Percentiles rank a stretch among this genome's conserved stretches.
Conservation (phyloP, 2,329 filamentous ascomycete genomes). For the Fusarium heterosporum region DNA sequence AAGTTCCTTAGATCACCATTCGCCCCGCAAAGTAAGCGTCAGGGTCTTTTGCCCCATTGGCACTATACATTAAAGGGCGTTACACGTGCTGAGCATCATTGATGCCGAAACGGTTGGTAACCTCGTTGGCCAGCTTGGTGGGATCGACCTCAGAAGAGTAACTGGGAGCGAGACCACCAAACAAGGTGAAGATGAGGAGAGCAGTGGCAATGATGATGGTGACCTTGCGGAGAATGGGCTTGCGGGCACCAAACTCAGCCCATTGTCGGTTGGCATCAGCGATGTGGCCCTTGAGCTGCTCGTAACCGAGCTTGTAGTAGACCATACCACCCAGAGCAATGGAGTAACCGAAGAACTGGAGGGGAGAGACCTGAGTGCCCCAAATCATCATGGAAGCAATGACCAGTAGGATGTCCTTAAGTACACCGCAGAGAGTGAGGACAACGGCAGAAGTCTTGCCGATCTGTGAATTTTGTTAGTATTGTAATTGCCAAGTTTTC, state of each 20-base stretch:
- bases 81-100: conserved; percentile 41
- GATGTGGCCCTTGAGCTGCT: conserved; percentile 84
- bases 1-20: conserved; percentile 50
- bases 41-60: conserved; percentile 31
- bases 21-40: conserved; percentile 48
- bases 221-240: conserved; percentile 82
- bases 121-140: conserved; percentile 60
- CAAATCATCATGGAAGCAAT: conserved; percentile 84
- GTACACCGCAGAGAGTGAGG: conserved; percentile 86
- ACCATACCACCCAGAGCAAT: conserved; percentile 81
- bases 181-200: conserved; percentile 75
- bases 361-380: conserved; percentile 77
- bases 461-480: conserved; percentile 68
- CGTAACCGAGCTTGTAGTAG: conserved; percentile 87
- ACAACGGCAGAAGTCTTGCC: conserved; percentile 89
- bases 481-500: no score
- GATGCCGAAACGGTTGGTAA: conserved; percentile 63
- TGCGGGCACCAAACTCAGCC: conserved; percentile 85
- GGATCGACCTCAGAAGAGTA: conserved; percentile 68
- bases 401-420: conserved; percentile 89
- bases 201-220: conserved; percentile 74
- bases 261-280: conserved; percentile 79
- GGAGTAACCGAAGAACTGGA: conserved; percentile 87
- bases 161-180: conserved; percentile 73
- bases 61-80: conserved; percentile 29